Conservation (phyloP, 495 filamentous ascomycete genomes). For the Hyaloscypha finlandica region DNA sequence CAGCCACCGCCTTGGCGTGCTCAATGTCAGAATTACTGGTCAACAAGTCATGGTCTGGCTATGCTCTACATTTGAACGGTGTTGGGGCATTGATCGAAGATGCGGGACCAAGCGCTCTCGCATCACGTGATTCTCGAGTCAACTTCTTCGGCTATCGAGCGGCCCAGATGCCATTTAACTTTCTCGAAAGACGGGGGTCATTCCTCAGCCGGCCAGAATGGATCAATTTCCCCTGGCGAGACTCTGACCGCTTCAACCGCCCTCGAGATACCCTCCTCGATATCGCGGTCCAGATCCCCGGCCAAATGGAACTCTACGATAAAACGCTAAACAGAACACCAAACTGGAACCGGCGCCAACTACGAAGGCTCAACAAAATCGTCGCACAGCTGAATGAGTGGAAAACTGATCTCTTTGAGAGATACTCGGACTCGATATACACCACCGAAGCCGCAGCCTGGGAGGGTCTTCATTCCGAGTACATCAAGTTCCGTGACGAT, state of each 20-base stretch:
- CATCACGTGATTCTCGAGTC: not conserved
- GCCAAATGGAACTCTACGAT: conserved; percentile 18
- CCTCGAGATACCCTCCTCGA: conserved; percentile 7
- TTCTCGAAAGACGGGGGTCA: conserved; percentile 4
- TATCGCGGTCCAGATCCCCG: conserved; percentile 14
- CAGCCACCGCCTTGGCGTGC: conserved; percentile 9
- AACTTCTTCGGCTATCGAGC: conserved; percentile 20
- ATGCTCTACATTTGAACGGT: conserved; percentile 17
- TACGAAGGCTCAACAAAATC: conserved; percentile 9
- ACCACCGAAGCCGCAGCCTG: not conserved
- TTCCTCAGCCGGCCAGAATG: conserved; percentile 14
- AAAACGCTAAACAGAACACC: not conserved
- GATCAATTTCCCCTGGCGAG: conserved; percentile 15
- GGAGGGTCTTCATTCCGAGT: not conserved
- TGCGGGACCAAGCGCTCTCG: conserved; percentile 4
- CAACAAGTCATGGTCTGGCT: conserved; percentile 22
- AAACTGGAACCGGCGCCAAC: not conserved
- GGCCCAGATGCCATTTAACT: conserved; percentile 1
- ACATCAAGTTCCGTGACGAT: conserved; percentile 6
- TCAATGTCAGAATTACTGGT: conserved; percentile 19
- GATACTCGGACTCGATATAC: not conserved
- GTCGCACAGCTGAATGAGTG: conserved; percentile 4
- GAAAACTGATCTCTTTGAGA: conserved; percentile 4
- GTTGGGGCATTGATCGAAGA: conserved; percentile 22
- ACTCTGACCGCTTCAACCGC: not conserved